Percentiles rank a stretch among this genome's conserved stretches.
Evolutionary conservation across 169 alveolate genomes (phyloP).

Genomic region (Plasmodium chabaudi): DNA sequence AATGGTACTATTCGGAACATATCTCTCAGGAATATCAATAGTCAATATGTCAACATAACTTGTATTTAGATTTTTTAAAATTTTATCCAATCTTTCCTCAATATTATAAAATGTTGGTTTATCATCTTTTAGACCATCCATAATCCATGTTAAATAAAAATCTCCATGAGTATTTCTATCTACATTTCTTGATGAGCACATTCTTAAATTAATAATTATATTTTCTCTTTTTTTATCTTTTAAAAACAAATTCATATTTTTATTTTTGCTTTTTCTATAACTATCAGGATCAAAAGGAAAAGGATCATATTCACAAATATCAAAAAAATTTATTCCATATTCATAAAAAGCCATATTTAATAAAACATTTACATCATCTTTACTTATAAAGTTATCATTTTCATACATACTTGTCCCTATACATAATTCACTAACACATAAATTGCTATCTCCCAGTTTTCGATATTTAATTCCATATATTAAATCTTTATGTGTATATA

Average conservation of each 20-base stretch:
- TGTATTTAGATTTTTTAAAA: conserved; percentile 80
- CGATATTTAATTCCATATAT: conserved; percentile 82
- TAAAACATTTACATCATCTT: conserved; percentile 82
- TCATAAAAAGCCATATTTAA: conserved; percentile 85
- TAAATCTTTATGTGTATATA: conserved; percentile 53
- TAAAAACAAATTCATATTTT: conserved; percentile 79
- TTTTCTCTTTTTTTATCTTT: conserved; percentile 76
- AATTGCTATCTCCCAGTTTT: conserved; percentile 81
- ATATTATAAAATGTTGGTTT: conserved; percentile 53
- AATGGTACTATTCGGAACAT: conserved; percentile 82
- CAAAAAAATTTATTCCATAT: conserved; percentile 88
- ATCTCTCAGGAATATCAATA: conserved; percentile 86
- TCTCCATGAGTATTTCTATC: conserved; percentile 48
- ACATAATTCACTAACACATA: conserved; percentile 86
- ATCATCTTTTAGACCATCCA: conserved; percentile 36
- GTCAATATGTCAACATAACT: conserved; percentile 86
- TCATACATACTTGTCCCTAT: conserved; percentile 87
- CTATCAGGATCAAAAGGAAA: conserved; percentile 86
- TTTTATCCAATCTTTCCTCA: conserved; percentile 86
- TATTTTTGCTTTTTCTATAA: conserved; percentile 83
- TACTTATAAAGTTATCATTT: conserved; percentile 84
- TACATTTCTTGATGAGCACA: conserved; percentile 81
- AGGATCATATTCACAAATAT: conserved; percentile 89
- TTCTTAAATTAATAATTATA: conserved; percentile 76
- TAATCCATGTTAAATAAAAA: conserved; percentile 78